Percentiles rank a stretch among this genome's conserved stretches.
These are phyloP conservation scores for Dioscorea dumetorum DNA, from an alignment of 106 monocot species.

Conservation along the genomic window DNA sequence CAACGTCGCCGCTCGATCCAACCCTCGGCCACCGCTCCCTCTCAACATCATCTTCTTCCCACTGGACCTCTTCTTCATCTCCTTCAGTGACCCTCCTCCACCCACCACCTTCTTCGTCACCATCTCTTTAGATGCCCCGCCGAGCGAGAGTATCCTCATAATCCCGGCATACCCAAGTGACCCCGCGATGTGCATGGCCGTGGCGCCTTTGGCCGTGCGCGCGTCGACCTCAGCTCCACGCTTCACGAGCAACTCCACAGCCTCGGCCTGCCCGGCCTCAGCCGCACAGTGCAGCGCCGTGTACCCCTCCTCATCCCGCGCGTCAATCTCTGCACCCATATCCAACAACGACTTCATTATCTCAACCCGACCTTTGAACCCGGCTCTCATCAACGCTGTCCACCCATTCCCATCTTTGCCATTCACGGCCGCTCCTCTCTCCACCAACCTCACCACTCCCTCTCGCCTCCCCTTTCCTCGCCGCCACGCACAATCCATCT, in stretches of 20 bases:
- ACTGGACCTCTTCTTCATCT: not conserved
- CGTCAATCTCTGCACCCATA: conserved; percentile 30
- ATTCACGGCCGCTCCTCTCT: conserved; percentile 29
- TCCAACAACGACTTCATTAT: conserved; percentile 24
- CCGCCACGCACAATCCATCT: conserved; percentile 22
- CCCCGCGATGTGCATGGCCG: conserved; percentile 31
- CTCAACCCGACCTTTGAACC: conserved; percentile 41
- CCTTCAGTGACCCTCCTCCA: not conserved
- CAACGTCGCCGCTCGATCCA: too few relatives aligned
- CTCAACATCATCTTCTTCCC: not conserved
- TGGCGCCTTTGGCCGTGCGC: conserved; percentile 27
- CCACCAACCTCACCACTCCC: conserved; percentile 11
- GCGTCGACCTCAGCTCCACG: conserved; percentile 29
- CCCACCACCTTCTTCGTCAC: not conserved
- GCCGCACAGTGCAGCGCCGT: conserved; percentile 53
- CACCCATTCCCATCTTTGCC: conserved; percentile 46
- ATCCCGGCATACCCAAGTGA: conserved; percentile 30
- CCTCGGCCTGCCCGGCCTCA: conserved; percentile 43
- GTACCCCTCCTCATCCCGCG: conserved; percentile 43
- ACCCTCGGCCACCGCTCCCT: too few relatives aligned
- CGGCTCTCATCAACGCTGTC: conserved; percentile 54
- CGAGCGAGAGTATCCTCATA: conserved; percentile 15
- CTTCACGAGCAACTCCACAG: conserved; percentile 38
- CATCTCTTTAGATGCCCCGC: conserved; percentile 5
- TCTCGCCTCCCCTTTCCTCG: conserved; percentile 36